These are phyloP conservation scores for Calonectria crousiana DNA, from an alignment of 2,329 filamentous ascomycete genomes.

Conservation along the genomic window DNA sequence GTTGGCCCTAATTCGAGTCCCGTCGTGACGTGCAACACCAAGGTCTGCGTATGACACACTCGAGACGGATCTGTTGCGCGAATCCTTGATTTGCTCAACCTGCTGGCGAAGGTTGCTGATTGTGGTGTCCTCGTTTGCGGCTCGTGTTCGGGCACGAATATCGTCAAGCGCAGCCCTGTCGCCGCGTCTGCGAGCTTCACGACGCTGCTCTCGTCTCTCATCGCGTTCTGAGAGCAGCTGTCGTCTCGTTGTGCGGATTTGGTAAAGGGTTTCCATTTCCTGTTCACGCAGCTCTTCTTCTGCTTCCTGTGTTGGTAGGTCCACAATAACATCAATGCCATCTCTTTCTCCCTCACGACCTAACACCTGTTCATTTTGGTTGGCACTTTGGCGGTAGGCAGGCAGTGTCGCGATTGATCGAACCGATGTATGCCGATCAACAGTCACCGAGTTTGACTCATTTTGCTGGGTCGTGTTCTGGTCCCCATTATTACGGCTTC, in stretches of 20 bases:
- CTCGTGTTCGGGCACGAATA: conserved; percentile 69
- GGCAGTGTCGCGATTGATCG: conserved; percentile 96
- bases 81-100: conserved; percentile 68
- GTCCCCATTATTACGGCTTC: conserved; percentile 29
- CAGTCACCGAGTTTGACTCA: conserved; percentile 48
- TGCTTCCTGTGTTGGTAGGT: conserved; percentile 84
- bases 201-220: conserved; percentile 75
- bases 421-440: conserved; percentile 87
- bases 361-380: conserved; percentile 83
- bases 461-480: conserved; percentile 31
- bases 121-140: conserved; percentile 59
- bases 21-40: conserved; percentile 82
- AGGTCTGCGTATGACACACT: conserved; percentile 83
- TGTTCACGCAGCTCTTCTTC: conserved; percentile 84
- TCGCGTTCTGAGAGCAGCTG: conserved; percentile 83
- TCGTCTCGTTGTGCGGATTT: conserved; percentile 84
- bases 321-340: conserved; percentile 91
- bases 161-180: conserved; percentile 78
- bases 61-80: conserved; percentile 76
- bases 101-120: conserved; percentile 69
- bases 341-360: conserved; percentile 91
- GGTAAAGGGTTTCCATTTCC: conserved; percentile 93
- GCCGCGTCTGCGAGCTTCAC: conserved; percentile 78
- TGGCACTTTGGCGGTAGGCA: conserved; percentile 80
- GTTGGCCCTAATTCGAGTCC: conserved; percentile 79